phyloP scores from a whole-genome alignment of 768 basidiomycete species.

The Tricholomella constricta region DNA sequence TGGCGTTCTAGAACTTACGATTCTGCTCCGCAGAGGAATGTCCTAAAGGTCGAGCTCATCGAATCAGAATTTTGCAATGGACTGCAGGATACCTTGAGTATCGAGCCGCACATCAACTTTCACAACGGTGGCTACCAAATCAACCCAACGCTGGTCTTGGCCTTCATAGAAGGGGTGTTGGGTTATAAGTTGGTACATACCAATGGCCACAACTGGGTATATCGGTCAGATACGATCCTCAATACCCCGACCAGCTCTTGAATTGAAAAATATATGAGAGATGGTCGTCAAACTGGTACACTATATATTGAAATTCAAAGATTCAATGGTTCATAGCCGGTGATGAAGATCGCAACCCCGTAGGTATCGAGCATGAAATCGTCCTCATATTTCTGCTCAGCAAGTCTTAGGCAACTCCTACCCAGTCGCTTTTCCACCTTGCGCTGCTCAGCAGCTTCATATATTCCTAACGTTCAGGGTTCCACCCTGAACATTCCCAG shows the following conservation, averaged over 20 bases:
- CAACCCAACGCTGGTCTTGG: slow-evolving; percentile 37
- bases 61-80: slow-evolving; percentile 38
- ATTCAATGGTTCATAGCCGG: no score
- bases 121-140: slow-evolving; percentile 14
- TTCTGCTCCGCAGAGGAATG: slow-evolving; percentile 24
- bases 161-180: slow-evolving; percentile 41
- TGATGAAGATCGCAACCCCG: no score
- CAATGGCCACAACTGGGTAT: slow-evolving; percentile 31
- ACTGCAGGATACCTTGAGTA: slow-evolving; percentile 33
- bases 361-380: background rate
- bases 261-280: no score
- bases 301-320: no score
- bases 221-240: slow-evolving; percentile 27
- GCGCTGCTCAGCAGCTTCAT: background rate
- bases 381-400: background rate
- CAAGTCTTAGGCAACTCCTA: background rate
- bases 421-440: background rate
- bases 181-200: slow-evolving; percentile 38
- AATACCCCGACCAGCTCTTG: no score
- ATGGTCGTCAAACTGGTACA: no score
- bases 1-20: background rate
- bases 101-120: slow-evolving; percentile 29
- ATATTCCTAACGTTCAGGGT: background rate
- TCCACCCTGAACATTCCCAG: background rate
- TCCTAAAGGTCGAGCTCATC: slow-evolving; percentile 33